These are phyloP conservation scores for Echium plantagineum DNA, from an alignment of 257 asterid species.

Conservation along the genomic window DNA sequence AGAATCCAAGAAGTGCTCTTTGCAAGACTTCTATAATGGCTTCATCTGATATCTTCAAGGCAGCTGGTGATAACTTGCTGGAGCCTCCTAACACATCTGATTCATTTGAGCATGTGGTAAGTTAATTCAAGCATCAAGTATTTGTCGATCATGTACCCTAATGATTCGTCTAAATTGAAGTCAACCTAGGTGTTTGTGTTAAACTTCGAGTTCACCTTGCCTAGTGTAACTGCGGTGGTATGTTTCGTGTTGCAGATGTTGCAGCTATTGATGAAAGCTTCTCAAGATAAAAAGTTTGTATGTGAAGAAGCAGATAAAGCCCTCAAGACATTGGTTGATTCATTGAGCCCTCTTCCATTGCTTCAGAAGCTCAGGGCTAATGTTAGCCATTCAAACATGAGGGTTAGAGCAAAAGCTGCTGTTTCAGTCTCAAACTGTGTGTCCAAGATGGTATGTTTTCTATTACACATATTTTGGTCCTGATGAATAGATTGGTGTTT, in stretches of 20 bases:
- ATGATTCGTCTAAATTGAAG: background rate
- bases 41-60: conserved; percentile 66
- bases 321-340: conserved; percentile 50
- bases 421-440: conserved; percentile 52
- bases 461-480: conserved; percentile 7
- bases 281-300: conserved; percentile 91
- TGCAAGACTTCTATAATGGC: conserved; percentile 91
- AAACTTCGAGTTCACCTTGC: too few relatives aligned
- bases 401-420: conserved; percentile 85
- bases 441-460: conserved; percentile 55
- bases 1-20: conserved; percentile 97
- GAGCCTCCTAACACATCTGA: conserved; percentile 33
- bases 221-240: too few relatives aligned
- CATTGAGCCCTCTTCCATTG: conserved; percentile 57
- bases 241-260: conserved; percentile 66
- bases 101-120: conserved; percentile 59
- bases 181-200: too few relatives aligned
- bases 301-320: conserved; percentile 92
- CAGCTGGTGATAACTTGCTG: conserved; percentile 55
- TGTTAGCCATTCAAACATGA: conserved; percentile 54
- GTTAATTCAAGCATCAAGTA: background rate
- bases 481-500: too few relatives aligned
- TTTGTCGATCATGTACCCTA: background rate
- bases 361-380: conserved; percentile 50
- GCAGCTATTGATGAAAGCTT: conserved; percentile 84